Base-by-base conservation (phyloP, 1,139 yeast species). In the Suhomyces chickasaworum region DNA sequence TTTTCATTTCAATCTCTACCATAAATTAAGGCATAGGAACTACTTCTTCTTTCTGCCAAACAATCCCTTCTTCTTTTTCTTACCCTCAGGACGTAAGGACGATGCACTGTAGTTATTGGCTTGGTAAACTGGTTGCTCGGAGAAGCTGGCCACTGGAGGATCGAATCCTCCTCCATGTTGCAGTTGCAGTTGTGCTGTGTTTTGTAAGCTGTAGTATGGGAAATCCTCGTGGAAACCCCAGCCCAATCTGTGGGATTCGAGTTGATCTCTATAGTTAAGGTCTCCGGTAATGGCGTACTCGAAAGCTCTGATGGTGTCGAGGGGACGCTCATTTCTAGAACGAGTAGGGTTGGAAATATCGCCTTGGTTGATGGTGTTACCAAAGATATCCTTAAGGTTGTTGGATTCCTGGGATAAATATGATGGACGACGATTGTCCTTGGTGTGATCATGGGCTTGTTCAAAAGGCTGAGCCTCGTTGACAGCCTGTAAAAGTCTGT, bases 401-500 rank as follows among this genome's bases (percentile, higher is more conserved):
- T 64, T 63, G 39, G 59, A 53, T 27, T 59, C 65, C 34, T 58
- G 58, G 9, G 63, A 58, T 43, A 63, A 53, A 52, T 62, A 62
- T 41, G 60, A 55, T 27, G 59, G 59, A 30, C 62, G 54, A 42
- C 66, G 52, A 53, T 68, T 64, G 49, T 66, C 67, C 45, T 69
- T 73, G 64, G 62, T 75, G 55, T 58, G 77, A 63, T 65, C 73
- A 58, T 57, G 72, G 13, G 86, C 85, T 61, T 86, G 88, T 67
- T 93, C 96, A 64, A 89, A 93, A 8, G 99, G 99, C 71, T 93
- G 97, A 15, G 87, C 93, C 67, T 91, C 97, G 61, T 86, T 90
- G 43, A 93, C 95, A 6, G 98, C 98, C 29, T 85, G 78, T 51
- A 93, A 73, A 49, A 91, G 86, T 29, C 56, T 48, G 21, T 97